phyloP scores from a whole-genome alignment of 495 filamentous ascomycete genomes.

The Tirmania nivea region DNA sequence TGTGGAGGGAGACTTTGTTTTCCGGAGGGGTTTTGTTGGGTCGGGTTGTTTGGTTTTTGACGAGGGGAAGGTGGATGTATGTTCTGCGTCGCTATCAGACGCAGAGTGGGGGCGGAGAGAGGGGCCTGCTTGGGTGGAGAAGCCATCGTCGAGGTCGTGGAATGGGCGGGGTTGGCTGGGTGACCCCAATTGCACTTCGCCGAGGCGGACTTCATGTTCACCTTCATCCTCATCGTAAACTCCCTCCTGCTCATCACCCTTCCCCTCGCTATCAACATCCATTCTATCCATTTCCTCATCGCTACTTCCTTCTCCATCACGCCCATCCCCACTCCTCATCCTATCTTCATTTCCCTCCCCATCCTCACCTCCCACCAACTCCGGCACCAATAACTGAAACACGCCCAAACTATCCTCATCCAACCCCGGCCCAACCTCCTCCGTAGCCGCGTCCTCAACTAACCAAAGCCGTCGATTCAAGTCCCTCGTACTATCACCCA shows the following conservation, averaged over 20 bases:
- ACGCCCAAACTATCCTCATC: background rate
- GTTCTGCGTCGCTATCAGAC: background rate
- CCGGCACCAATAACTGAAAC: slow-evolving; percentile 2
- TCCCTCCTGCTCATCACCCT: background rate
- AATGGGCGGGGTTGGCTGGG: background rate
- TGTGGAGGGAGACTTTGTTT: background rate
- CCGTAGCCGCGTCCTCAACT: background rate
- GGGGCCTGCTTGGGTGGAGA: too few relatives aligned
- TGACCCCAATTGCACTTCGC: background rate
- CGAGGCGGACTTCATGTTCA: background rate
- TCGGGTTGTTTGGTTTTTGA: background rate
- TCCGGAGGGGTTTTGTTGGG: slow-evolving; percentile 1
- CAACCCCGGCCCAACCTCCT: background rate
- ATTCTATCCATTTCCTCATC: background rate
- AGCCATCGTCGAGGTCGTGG: too few relatives aligned
- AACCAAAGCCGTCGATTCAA: background rate
- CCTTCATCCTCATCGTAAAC: background rate
- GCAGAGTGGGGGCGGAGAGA: too few relatives aligned
- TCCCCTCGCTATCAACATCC: background rate
- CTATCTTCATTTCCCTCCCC: background rate
- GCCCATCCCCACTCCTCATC: background rate
- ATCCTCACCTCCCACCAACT: background rate
- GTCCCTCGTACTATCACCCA: slow-evolving; percentile 6
- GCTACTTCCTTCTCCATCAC: background rate
- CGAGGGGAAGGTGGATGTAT: background rate